These are phyloP conservation scores for Skeletonema menzelii DNA, from an alignment of 108 stramenopile genomes.

Conservation along the genomic window DNA sequence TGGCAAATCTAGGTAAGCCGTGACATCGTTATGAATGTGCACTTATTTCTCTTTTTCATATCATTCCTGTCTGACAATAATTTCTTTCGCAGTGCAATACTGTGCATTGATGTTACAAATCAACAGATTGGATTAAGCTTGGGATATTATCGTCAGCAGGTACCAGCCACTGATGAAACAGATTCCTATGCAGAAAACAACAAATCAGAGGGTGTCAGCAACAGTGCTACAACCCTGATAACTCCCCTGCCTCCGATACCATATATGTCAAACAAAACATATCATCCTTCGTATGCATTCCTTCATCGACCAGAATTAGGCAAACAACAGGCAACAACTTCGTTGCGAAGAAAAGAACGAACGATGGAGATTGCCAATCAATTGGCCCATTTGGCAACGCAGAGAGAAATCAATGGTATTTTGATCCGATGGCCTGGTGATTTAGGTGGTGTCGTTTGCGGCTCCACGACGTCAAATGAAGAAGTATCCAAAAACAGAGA, in stretches of 20 bases:
- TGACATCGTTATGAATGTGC: background rate
- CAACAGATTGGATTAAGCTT: conserved; percentile 22
- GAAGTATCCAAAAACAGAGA: background rate
- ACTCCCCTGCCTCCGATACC: conserved; percentile 30
- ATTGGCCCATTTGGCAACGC: conserved; percentile 22
- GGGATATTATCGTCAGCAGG: conserved; percentile 25
- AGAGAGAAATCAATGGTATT: conserved; percentile 26
- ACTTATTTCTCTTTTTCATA: background rate
- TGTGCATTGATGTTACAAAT: conserved; percentile 29
- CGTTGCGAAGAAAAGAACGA: conserved; percentile 6
- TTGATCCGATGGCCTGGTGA: conserved; percentile 35
- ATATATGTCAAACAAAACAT: conserved; percentile 24
- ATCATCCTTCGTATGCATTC: conserved; percentile 34
- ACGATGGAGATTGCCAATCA: conserved; percentile 32
- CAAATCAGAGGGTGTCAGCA: background rate
- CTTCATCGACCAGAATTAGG: conserved; percentile 9
- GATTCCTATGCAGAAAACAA: background rate
- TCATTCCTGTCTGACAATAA: no score
- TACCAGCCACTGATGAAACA: background rate
- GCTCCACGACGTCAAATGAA: background rate
- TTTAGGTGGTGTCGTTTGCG: conserved; percentile 14
- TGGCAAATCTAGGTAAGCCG: conserved; percentile 29
- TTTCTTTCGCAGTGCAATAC: conserved; percentile 10
- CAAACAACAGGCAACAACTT: background rate
- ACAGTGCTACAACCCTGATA: conserved; percentile 9